Evolutionary conservation across 192 early-diverging fungal species (phyloP), one percentile per base, ranked within the genome.

Genomic region (Mortierella alpina): DNA sequence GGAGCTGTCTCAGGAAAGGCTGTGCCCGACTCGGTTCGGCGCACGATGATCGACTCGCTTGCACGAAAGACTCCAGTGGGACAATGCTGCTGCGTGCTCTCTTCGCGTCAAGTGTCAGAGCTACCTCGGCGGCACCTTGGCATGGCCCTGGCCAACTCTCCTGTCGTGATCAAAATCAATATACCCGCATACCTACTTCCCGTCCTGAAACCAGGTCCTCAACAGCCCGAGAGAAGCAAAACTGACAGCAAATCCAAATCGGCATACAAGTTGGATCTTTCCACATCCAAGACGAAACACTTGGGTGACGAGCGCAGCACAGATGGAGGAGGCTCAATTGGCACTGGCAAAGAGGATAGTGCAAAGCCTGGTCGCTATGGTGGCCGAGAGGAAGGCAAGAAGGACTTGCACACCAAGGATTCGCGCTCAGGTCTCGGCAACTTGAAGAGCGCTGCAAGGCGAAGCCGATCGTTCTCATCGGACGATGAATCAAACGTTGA

Each of bases 111-210:
- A 45, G 56, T 79, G 12, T 41, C 57, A 12, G 75, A 70, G 15
- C 56, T 79, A n/a, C 68, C 69, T 1, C 22, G 48, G 54, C 42
- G 62, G 41, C 6, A 45, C 18, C 41, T 12, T 13, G 51, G 48
- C 20, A 67, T 71, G 68, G 51, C 47, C 18, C 7, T 79, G 59
- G 70, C 75, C 31, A 66, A 58, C 5, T 50, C 49, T 4, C 75
- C 75, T 12, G 63, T 70, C 6, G 64, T 79, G 22, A 54, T 79
- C 58, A 79, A 64, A 48, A 79, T 79, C 62, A 71, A 40, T 56
- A 79, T 79, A 60, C 75, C 75, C 64, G 54, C 73, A 9, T 52
- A 61, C 45, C 46, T 75, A 10, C 59, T 68, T 31, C 73, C 73
- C 4, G 31, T 39, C 39, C 63, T 75, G 18, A 68, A 68, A 15